Evolutionary conservation across 2,329 filamentous ascomycete genomes (phyloP).

Genomic region (Phaeoacremonium minimum): DNA sequence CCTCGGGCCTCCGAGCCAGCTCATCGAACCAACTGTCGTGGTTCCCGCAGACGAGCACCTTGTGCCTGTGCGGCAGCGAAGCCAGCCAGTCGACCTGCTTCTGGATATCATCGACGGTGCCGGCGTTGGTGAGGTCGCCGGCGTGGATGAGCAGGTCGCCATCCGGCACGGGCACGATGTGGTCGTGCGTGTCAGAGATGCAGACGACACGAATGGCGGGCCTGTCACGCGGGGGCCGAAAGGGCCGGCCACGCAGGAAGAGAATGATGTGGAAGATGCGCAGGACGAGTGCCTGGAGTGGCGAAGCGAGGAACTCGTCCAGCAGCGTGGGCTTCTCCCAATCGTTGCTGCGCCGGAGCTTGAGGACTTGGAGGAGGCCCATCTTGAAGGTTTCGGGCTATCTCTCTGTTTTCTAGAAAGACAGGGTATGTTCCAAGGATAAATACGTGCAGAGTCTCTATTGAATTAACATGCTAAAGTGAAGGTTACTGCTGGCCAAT

Average conservation of each 20-base stretch:
- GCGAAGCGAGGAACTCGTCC: slow-evolving; percentile 63
- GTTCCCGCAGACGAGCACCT: slow-evolving; percentile 81
- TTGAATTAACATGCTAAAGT: too few species aligned
- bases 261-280: slow-evolving; percentile 62
- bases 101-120: slow-evolving; percentile 71
- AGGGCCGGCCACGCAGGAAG: slow-evolving; percentile 62
- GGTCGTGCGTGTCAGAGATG: slow-evolving; percentile 83
- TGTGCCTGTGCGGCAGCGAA: slow-evolving; percentile 69
- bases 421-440: too few species aligned
- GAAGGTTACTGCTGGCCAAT: too few species aligned
- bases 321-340: slow-evolving; percentile 51
- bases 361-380: slow-evolving; percentile 38
- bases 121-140: slow-evolving; percentile 75
- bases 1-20: slow-evolving; percentile 50
- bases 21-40: slow-evolving; percentile 85
- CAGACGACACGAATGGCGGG: slow-evolving; percentile 73
- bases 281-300: slow-evolving; percentile 59
- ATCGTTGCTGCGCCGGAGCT: slow-evolving; percentile 39
- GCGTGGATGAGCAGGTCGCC: slow-evolving; percentile 89
- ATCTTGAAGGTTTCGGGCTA: slow-evolving; percentile 20
- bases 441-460: too few species aligned
- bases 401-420: too few species aligned
- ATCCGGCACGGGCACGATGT: slow-evolving; percentile 55
- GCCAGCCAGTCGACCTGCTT: slow-evolving; percentile 80
- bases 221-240: slow-evolving; percentile 45